Evolutionary conservation across 177 flowering plant genomes (phyloP), one percentile per base, ranked within the genome.

Genomic region (Tripterygium wilfordii): DNA sequence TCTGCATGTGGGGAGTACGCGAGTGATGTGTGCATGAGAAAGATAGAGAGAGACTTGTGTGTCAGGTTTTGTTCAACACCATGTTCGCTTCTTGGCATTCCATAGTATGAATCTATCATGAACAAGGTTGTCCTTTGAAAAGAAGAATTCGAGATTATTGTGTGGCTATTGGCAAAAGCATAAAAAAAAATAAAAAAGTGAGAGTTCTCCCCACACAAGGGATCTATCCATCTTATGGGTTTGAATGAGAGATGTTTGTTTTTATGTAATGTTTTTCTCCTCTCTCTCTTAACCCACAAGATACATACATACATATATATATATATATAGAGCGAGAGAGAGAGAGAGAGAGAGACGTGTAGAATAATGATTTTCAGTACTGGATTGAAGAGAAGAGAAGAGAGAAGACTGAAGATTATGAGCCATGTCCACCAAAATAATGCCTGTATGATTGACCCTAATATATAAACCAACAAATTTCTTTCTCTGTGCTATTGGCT

Each of bases 391-490:
- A n/a, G n/a, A n/a, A n/a, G n/a, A n/a, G n/a, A n/a, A n/a, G n/a
- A n/a, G n/a, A n/a, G n/a, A n/a, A n/a, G n/a, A n/a, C n/a, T n/a
- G n/a, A 49, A 5, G 63, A 64, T 45, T 63, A 46, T 57, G 59
- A 48, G 58, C 48, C 19, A 53, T 58, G 45, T 60, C 62, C 69
- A 52, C 53, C 61, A 53, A 71, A 80, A 76, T 76, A 79, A 72
- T 77, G 67, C 60, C 17, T 74, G 63, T 49, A 76, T 82, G 80
- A 82, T 82, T 76, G 72, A 68, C 67, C 49, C 51, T 62, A 51
- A 72, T 76, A 75, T 75, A 78, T 41, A 43, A 29, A 49, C 57
- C 27, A 50, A 56, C 73, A 58, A 67, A 58, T 37, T 51, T 58
- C 49, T n/a, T n/a, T n/a, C 51, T 42, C 58, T 53, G 25, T 48